Base-by-base conservation (phyloP, 371 early-diverging fungal species). In the Globomyces sp. region DNA sequence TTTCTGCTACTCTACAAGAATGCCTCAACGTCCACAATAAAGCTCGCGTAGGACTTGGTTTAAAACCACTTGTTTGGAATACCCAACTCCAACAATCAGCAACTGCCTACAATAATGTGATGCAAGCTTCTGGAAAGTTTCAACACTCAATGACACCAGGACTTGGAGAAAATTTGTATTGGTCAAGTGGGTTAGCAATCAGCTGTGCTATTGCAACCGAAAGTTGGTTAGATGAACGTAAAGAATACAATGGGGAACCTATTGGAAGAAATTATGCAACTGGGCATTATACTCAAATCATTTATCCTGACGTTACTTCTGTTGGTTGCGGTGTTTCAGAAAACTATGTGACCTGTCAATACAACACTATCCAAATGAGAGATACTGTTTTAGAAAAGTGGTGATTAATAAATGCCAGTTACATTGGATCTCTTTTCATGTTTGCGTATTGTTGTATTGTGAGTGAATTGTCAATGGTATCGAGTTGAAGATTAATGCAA, bases 161-260 rank as follows among this genome's bases (percentile, higher is more conserved):
- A 9, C 24, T 24, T 39, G 55, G 24, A 10, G 63, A 50, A 5
- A 63, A 49, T 58, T 13, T 58, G 8, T 49, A 52, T 42, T 24
- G 24, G 24, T 24, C 24, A 24, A 46, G 34, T 37, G 63, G 51
- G 11, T 24, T 39, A 9, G 55, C 24, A 48, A 37, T 40, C 24
- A 37, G 36, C 40, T 49, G 52, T 44, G 63, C n/a, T 5, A 36
- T 36, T 52, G 63, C 49, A 40, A 42, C 42, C 49, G 37, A 36
- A 3, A 49, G 49, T 42, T 63, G 63, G 63, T 49, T 63, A n/a
- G 42, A n/a, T 47, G 63, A 63, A 63, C 39, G 41, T 13, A 40
- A n/a, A 3, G 11, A 48, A 37, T 58, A 58, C 40, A 8, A 40
- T 45, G 42, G 58, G 0, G 40, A 58, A 44, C 44, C 58, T 3